A percentile compares a stretch with the other conserved stretches of the same genome.
These are phyloP conservation scores for Lophium mytilinum DNA, from an alignment of 495 filamentous ascomycete species.

Conservation along the genomic window DNA sequence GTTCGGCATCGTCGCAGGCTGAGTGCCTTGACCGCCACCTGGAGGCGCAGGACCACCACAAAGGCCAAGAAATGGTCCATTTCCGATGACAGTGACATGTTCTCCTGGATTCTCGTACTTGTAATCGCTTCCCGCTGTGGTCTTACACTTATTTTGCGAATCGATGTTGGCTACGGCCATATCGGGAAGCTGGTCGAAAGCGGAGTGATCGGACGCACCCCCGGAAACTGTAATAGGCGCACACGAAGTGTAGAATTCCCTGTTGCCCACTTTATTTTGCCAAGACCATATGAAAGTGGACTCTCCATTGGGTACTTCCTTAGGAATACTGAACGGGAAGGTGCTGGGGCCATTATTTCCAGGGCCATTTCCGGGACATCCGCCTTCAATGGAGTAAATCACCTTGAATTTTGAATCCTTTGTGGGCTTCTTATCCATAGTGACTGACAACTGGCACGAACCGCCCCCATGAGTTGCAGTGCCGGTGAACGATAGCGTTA, in stretches of 20 bases:
- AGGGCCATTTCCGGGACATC: slow-evolving; percentile 63
- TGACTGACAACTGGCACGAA: slow-evolving; percentile 75
- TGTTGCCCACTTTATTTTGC: slow-evolving; percentile 50
- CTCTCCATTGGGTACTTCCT: slow-evolving; percentile 48
- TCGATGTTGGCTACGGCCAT: slow-evolving; percentile 54
- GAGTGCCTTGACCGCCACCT: neutral
- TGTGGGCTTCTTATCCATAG: slow-evolving; percentile 57
- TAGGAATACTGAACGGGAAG: slow-evolving; percentile 52
- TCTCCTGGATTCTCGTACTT: slow-evolving; percentile 23
- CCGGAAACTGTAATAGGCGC: slow-evolving; percentile 45
- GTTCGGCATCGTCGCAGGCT: neutral
- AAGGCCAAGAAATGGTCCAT: slow-evolving; percentile 9
- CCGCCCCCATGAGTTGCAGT: slow-evolving; percentile 73
- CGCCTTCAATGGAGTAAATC: slow-evolving; percentile 71
- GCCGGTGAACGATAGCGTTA: slow-evolving; percentile 49
- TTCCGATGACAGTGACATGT: neutral
- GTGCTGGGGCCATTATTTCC: slow-evolving; percentile 26
- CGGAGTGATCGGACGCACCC: slow-evolving; percentile 26
- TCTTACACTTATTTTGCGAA: slow-evolving; percentile 12
- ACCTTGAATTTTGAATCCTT: slow-evolving; percentile 61
- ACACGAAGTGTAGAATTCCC: slow-evolving; percentile 58
- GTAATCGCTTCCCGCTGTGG: slow-evolving; percentile 9
- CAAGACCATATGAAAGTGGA: slow-evolving; percentile 49
- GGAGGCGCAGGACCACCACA: slow-evolving; percentile 1
- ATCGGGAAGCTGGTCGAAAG: slow-evolving; percentile 39